phyloP scores from a whole-genome alignment of 2,329 filamentous ascomycete genomes.

The Fusarium domesticum region DNA sequence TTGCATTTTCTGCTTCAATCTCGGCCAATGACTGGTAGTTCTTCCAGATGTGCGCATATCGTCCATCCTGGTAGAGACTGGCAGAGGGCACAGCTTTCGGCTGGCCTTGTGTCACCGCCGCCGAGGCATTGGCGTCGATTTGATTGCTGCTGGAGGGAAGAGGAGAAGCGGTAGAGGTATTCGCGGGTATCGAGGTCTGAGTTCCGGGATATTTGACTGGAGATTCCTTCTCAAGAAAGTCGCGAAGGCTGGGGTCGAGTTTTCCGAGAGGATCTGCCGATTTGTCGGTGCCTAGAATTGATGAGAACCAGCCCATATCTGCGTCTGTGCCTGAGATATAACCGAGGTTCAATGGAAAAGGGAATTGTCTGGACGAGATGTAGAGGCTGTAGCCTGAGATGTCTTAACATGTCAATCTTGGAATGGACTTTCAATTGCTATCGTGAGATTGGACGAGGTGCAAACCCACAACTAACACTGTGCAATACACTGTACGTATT shows the following conservation, averaged over 20 bases:
- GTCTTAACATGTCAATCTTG: conserved; percentile 10
- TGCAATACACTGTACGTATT: conserved; percentile 17
- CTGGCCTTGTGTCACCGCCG: conserved; percentile 15
- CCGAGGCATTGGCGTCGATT: conserved; percentile 9
- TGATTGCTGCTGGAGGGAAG: conserved; percentile 9
- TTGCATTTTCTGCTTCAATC: conserved; percentile 66
- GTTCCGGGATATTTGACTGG: conserved; percentile 62
- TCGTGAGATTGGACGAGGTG: conserved; percentile 17
- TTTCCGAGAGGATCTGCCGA: conserved; percentile 61
- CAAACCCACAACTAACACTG: conserved; percentile 14
- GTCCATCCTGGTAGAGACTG: conserved; percentile 58
- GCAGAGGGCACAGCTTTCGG: conserved; percentile 42
- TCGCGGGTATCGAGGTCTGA: conserved; percentile 20
- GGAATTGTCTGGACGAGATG: not conserved
- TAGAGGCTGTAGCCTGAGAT: conserved; percentile 4
- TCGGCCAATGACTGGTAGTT: conserved; percentile 73
- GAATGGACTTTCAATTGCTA: conserved; percentile 14
- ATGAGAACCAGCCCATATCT: conserved; percentile 57
- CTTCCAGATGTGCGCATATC: conserved; percentile 85
- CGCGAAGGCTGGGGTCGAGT: conserved; percentile 78
- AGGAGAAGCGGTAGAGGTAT: not conserved
- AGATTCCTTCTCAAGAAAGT: conserved; percentile 81
- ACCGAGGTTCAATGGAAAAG: not conserved
- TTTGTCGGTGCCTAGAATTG: conserved; percentile 48
- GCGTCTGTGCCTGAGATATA: not conserved